Percentiles rank a stretch among this genome's conserved stretches.
Conservation (phyloP, 805 yeast species). For the Yarrowia hollandica region DNA sequence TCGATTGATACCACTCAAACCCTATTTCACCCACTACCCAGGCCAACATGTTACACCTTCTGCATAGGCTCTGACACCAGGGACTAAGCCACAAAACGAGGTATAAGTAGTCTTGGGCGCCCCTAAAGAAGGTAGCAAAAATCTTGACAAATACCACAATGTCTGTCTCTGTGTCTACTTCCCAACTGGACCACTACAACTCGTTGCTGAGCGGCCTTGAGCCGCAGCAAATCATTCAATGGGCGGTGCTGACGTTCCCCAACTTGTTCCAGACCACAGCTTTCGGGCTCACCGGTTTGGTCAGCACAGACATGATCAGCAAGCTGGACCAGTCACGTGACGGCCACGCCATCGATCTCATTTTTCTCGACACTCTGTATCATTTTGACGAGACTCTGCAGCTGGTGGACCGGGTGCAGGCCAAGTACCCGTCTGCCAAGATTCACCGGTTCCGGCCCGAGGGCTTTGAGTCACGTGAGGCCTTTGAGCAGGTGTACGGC, state of each 20-base stretch:
- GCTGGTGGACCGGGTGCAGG: slow-evolving; percentile 59
- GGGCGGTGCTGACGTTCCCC: slow-evolving; percentile 86
- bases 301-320: slow-evolving; percentile 78
- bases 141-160: too few relatives aligned
- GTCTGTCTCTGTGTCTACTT: slow-evolving; percentile 45
- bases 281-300: slow-evolving; percentile 89
- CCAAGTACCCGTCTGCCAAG: slow-evolving; percentile 54
- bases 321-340: slow-evolving; percentile 44
- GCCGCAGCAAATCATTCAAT: slow-evolving; percentile 72
- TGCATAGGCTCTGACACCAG: neutral
- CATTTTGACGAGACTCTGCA: slow-evolving; percentile 94
- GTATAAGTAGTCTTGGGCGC: neutral
- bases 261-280: slow-evolving; percentile 88
- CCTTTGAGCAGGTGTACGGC: slow-evolving; percentile 70
- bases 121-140: neutral
- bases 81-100: slow-evolving; percentile 3
- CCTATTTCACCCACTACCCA: neutral
- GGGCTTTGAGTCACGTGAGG: slow-evolving; percentile 55
- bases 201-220: slow-evolving; percentile 52
- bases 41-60: neutral
- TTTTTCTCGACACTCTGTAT: slow-evolving; percentile 86
- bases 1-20: neutral
- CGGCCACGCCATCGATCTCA: slow-evolving; percentile 61
- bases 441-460: slow-evolving; percentile 70
- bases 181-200: slow-evolving; percentile 68